These are phyloP conservation scores for Thelonectria rubi DNA, from an alignment of 2,329 filamentous ascomycete genomes.

Conservation along the genomic window DNA sequence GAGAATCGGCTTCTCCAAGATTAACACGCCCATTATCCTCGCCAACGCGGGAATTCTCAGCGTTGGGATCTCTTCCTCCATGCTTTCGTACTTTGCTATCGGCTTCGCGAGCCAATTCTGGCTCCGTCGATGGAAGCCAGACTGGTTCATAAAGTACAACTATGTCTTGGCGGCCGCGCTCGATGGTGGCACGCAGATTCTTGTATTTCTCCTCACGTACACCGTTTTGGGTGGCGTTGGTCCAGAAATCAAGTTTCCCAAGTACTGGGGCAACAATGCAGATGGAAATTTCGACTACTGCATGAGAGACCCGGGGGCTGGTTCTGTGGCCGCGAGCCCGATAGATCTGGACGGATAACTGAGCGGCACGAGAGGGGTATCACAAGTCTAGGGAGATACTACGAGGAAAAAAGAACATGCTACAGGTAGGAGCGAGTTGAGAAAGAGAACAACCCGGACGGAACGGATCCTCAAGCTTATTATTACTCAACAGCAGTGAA, in stretches of 20 bases:
- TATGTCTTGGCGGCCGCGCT: slow-evolving; percentile 27
- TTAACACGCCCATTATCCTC: slow-evolving; percentile 8
- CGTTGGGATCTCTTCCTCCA: background rate
- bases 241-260: slow-evolving; percentile 29
- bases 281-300: slow-evolving; percentile 1
- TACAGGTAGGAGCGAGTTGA: too few species aligned
- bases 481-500: too few species aligned
- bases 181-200: slow-evolving; percentile 35
- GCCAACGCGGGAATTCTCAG: background rate
- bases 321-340: too few species aligned
- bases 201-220: slow-evolving; percentile 37
- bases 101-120: slow-evolving; percentile 4
- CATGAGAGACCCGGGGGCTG: too few species aligned
- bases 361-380: too few species aligned
- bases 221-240: slow-evolving; percentile 32
- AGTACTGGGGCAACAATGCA: background rate
- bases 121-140: slow-evolving; percentile 7
- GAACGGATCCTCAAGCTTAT: too few species aligned
- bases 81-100: background rate
- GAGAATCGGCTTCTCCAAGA: background rate
- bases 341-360: too few species aligned
- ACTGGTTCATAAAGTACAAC: slow-evolving; percentile 23
- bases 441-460: too few species aligned
- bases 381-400: too few species aligned
- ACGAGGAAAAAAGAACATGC: too few species aligned